phyloP scores from a whole-genome alignment of 225 moss, liverwort and hornwort genomes.

The Lunularia cruciata region DNA sequence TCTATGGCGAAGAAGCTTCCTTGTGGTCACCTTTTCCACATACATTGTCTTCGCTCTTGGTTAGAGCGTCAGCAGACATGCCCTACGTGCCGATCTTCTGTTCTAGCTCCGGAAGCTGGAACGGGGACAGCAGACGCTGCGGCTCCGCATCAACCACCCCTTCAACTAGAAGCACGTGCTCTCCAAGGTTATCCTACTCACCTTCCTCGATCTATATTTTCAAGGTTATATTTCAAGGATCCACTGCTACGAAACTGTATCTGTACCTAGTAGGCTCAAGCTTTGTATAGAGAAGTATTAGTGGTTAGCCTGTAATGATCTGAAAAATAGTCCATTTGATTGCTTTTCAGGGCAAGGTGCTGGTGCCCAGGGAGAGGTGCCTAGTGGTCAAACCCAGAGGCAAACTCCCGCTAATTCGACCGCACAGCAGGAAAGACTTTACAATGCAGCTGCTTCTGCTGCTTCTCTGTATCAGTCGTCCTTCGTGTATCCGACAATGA shows the following conservation, averaged over 20 bases:
- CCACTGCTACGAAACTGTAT: too few species aligned
- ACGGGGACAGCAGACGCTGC: slow-evolving; percentile 52
- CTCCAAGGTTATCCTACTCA: slow-evolving; percentile 44
- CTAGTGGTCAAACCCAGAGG: slow-evolving; percentile 48
- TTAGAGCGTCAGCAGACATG: slow-evolving; percentile 99
- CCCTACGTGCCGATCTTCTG: slow-evolving; percentile 96
- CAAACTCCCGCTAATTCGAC: slow-evolving; percentile 64
- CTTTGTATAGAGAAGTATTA: too few species aligned
- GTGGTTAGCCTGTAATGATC: too few species aligned
- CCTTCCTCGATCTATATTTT: too few species aligned
- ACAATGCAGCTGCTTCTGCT: slow-evolving; percentile 59
- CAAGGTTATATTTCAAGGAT: too few species aligned
- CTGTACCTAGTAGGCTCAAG: too few species aligned
- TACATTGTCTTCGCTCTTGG: slow-evolving; percentile 98
- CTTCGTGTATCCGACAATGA: slow-evolving; percentile 62
- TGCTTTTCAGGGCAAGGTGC: slow-evolving; percentile 56
- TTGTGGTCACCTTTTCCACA: slow-evolving; percentile 99
- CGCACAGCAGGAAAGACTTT: slow-evolving; percentile 61
- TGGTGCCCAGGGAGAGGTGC: slow-evolving; percentile 51
- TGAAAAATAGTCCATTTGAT: neutral
- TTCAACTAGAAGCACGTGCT: slow-evolving; percentile 64
- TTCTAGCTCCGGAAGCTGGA: slow-evolving; percentile 70
- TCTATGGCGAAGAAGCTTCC: slow-evolving; percentile 95
- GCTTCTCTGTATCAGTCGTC: slow-evolving; percentile 65
- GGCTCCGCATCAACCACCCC: slow-evolving; percentile 55